These are phyloP conservation scores for Sphagnum tenellum DNA, from an alignment of 225 moss, liverwort and hornwort species.

Conservation along the genomic window DNA sequence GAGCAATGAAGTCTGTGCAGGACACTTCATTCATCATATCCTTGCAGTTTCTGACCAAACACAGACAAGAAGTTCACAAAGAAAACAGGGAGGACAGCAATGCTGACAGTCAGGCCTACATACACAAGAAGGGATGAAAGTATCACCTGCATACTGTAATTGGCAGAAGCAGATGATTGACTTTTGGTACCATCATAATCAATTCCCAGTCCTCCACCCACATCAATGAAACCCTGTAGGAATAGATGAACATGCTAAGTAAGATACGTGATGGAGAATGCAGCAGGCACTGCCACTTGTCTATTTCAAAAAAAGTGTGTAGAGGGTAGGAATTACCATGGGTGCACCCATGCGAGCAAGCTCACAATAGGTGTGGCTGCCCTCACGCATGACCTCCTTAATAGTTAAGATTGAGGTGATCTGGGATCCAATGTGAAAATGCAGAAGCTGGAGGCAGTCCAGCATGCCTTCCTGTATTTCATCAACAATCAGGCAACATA, in stretches of 20 bases:
- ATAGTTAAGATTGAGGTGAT: slow-evolving; percentile 60
- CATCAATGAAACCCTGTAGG: slow-evolving; percentile 66
- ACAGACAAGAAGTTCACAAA: too few species aligned
- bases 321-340: slow-evolving; percentile 29
- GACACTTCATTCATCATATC: too few species aligned
- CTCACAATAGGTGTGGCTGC: slow-evolving; percentile 78
- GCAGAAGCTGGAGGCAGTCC: slow-evolving; percentile 75
- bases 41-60: too few species aligned
- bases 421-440: slow-evolving; percentile 87
- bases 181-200: slow-evolving; percentile 81
- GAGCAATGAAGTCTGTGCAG: too few species aligned
- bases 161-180: slow-evolving; percentile 58
- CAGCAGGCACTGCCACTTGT: too few species aligned
- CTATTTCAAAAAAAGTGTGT: too few species aligned
- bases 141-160: slow-evolving; percentile 70
- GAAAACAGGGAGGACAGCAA: too few species aligned
- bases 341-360: slow-evolving; percentile 74
- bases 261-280: too few species aligned
- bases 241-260: too few species aligned
- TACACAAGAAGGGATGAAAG: background rate
- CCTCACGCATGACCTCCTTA: slow-evolving; percentile 91
- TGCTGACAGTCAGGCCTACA: too few species aligned
- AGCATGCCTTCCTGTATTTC: slow-evolving; percentile 63
- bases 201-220: slow-evolving; percentile 83
- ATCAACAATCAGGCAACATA: too few species aligned